phyloP scores from a whole-genome alignment of 345 rosid species.

The Gossypium mustelinum region DNA sequence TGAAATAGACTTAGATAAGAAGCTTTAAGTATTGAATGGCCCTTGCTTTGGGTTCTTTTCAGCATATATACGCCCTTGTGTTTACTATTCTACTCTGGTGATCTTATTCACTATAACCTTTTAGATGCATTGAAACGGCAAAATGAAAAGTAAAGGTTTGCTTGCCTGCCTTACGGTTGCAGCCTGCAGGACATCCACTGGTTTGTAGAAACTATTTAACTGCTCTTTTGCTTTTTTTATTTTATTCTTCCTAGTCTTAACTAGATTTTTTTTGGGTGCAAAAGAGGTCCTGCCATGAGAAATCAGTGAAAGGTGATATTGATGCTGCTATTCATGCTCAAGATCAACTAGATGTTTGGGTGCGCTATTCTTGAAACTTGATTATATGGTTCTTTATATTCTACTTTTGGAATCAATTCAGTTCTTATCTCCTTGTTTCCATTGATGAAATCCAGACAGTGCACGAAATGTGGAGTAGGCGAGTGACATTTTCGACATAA shows the following conservation, averaged over 20 bases:
- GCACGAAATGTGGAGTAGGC: neutral
- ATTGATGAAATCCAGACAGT: neutral
- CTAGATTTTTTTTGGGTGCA: neutral
- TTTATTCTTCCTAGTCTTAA: neutral
- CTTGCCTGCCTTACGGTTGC: neutral
- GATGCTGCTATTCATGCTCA: neutral
- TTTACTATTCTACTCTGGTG: neutral
- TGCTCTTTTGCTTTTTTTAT: neutral
- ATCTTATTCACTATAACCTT: neutral
- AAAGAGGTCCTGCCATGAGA: neutral
- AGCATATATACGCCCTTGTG: neutral
- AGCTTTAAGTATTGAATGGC: constrained; percentile 23
- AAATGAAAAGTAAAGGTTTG: neutral
- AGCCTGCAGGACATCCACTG: neutral
- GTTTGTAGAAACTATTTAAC: neutral
- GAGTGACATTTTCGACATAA: neutral
- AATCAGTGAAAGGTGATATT: neutral
- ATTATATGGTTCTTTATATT: neutral
- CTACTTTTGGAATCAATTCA: neutral
- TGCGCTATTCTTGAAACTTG: neutral
- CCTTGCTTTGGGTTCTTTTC: constrained; percentile 12
- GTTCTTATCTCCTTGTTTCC: neutral
- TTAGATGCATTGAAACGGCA: neutral
- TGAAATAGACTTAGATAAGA: constrained; percentile 23
- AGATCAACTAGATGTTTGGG: neutral